A percentile compares a stretch with the other conserved stretches of the same genome.
phyloP scores from a whole-genome alignment of 1,139 yeast genomes.

The Hemisphaericaspora xylanilytica region DNA sequence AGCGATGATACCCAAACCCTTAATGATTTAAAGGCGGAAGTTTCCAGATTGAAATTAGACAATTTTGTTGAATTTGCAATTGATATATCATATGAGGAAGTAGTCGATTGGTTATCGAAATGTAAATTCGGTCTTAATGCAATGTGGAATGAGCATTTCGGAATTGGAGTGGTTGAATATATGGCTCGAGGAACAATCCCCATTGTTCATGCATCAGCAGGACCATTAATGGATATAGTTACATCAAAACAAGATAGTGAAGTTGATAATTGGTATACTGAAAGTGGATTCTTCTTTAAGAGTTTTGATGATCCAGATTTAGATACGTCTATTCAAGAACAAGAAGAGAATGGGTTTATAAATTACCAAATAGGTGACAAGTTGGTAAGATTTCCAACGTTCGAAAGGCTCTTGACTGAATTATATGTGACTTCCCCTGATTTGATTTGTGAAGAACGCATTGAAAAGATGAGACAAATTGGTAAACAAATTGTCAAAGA shows the following conservation, averaged over 20 bases:
- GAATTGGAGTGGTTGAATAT: conserved; percentile 95
- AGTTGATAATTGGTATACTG: conserved; percentile 31
- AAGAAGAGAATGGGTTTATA: conserved; percentile 15
- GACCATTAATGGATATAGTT: conserved; percentile 87
- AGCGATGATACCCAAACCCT: conserved; percentile 64
- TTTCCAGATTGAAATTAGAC: conserved; percentile 45
- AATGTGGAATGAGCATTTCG: conserved; percentile 99
- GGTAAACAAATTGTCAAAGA: conserved; percentile 52
- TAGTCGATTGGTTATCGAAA: conserved; percentile 51
- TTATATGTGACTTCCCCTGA: conserved; percentile 42
- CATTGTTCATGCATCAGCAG: conserved; percentile 86
- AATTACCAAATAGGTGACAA: conserved; percentile 18
- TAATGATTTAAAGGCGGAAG: conserved; percentile 42
- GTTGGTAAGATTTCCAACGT: conserved; percentile 35
- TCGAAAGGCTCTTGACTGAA: conserved; percentile 34
- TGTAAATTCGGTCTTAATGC: conserved; percentile 85
- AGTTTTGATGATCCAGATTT: conserved; percentile 60
- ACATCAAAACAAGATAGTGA: conserved; percentile 17
- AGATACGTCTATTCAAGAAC: conserved; percentile 27
- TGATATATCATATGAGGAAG: conserved; percentile 70
- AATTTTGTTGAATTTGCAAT: conserved; percentile 62
- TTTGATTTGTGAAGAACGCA: conserved; percentile 34
- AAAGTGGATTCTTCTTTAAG: conserved; percentile 75
- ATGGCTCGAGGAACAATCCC: conserved; percentile 86
- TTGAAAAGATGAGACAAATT: conserved; percentile 45